These are phyloP conservation scores for Phytophthora kernoviae DNA, from an alignment of 352 stramenopile genomes.

Conservation along the genomic window DNA sequence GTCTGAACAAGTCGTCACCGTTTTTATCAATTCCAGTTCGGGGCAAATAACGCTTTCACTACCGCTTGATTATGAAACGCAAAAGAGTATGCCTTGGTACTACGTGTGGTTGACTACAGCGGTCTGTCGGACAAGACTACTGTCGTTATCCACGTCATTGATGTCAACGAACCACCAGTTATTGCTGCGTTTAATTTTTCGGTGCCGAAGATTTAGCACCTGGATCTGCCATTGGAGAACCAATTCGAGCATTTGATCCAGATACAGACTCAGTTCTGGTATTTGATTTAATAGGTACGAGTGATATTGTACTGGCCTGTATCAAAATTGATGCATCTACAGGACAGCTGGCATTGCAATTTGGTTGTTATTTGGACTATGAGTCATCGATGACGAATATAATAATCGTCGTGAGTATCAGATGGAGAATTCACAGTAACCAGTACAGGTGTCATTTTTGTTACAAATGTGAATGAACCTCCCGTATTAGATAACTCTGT, in stretches of 20 bases:
- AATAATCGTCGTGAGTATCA: slow-evolving; percentile 34
- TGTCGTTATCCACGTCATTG: slow-evolving; percentile 17
- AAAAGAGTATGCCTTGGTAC: slow-evolving; percentile 12
- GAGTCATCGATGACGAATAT: slow-evolving; percentile 24
- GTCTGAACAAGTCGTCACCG: slow-evolving; percentile 1
- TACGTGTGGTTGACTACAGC: slow-evolving; percentile 18
- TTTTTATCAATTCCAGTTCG: slow-evolving; percentile 22
- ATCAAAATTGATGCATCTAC: slow-evolving; percentile 20
- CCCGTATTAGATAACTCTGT: slow-evolving; percentile 5
- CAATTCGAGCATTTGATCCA: slow-evolving; percentile 15
- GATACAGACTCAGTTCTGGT: slow-evolving; percentile 14
- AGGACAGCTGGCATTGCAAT: slow-evolving; percentile 20
- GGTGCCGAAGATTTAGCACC: slow-evolving; percentile 19
- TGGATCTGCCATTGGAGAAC: slow-evolving; percentile 20
- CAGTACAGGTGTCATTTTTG: slow-evolving; percentile 21
- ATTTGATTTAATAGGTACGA: slow-evolving; percentile 20
- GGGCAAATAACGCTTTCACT: slow-evolving; percentile 16
- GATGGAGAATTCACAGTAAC: slow-evolving; percentile 39
- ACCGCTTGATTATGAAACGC: slow-evolving; percentile 21
- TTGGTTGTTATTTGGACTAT: slow-evolving; percentile 28
- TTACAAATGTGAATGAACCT: slow-evolving; percentile 55
- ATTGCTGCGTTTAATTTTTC: slow-evolving; percentile 18
- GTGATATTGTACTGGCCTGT: slow-evolving; percentile 4
- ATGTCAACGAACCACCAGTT: slow-evolving; percentile 32
- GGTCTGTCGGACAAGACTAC: slow-evolving; percentile 14